Evolutionary conservation across 225 moss, liverwort and hornwort species (phyloP).

Genomic region (Antitrichia curtipendula): DNA sequence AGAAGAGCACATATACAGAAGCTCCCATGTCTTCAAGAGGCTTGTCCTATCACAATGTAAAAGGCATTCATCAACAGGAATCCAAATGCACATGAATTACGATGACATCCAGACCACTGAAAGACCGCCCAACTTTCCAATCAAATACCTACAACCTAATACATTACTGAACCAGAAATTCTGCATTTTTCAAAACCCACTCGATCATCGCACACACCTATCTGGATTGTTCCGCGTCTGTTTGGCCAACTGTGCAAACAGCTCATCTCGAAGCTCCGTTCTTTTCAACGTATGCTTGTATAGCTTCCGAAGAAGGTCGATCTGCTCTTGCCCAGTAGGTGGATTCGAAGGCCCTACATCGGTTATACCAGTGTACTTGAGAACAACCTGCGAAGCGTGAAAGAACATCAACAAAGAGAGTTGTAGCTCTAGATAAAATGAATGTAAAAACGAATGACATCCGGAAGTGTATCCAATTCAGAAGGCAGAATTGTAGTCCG

Average conservation of each 20-base stretch:
- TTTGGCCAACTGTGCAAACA: slow-evolving; percentile 90
- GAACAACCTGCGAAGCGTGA: slow-evolving; percentile 46
- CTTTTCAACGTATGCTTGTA: slow-evolving; percentile 96
- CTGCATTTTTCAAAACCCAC: not conserved
- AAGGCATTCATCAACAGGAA: not conserved
- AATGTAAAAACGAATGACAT: not conserved
- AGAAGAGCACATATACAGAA: slow-evolving; percentile 92
- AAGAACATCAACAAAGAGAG: not conserved
- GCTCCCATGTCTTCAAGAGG: slow-evolving; percentile 90
- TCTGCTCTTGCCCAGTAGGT: slow-evolving; percentile 80
- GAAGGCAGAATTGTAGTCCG: not conserved
- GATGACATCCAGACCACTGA: not conserved
- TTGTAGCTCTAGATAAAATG: not conserved
- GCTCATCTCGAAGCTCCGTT: slow-evolving; percentile 89
- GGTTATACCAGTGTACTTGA: slow-evolving; percentile 72
- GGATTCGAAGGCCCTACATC: slow-evolving; percentile 46
- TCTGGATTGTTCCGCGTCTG: slow-evolving; percentile 94
- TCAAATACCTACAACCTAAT: not conserved
- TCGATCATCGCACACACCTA: slow-evolving; percentile 32
- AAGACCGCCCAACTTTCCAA: not conserved
- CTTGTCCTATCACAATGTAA: slow-evolving; percentile 42
- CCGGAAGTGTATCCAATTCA: not conserved
- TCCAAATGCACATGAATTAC: not conserved
- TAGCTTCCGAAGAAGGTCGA: slow-evolving; percentile 79
- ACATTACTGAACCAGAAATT: not conserved